These are phyloP conservation scores for Moringa oleifera DNA, from an alignment of 345 rosid species.

Conservation along the genomic window DNA sequence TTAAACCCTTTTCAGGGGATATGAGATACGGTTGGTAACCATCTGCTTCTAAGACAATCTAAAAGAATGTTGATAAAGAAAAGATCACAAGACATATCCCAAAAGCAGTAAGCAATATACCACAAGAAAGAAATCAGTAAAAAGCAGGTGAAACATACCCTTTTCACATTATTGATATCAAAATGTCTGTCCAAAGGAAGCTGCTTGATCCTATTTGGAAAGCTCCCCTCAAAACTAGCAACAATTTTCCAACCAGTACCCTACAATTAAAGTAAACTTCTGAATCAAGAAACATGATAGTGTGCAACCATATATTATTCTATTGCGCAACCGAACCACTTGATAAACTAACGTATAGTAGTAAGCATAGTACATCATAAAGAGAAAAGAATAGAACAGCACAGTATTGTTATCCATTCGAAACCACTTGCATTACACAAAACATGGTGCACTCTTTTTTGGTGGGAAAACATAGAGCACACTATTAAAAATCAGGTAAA, in stretches of 20 bases:
- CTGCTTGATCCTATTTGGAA: conserved; percentile 91
- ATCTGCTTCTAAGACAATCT: conserved; percentile 97
- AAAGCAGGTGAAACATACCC: conserved; percentile 60
- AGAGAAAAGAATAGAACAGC: too few relatives aligned
- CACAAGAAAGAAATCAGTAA: conserved; percentile 1
- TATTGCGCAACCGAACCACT: too few relatives aligned
- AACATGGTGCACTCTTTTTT: too few relatives aligned
- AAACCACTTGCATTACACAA: too few relatives aligned
- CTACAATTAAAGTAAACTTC: conserved; percentile 26
- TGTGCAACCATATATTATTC: too few relatives aligned
- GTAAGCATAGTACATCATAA: too few relatives aligned
- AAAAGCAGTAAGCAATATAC: conserved; percentile 10
- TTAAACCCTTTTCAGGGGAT: conserved; percentile 97
- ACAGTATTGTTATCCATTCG: too few relatives aligned
- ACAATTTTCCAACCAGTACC: conserved; percentile 99
- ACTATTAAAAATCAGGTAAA: too few relatives aligned
- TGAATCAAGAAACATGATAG: too few relatives aligned
- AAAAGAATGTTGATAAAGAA: conserved; percentile 21
- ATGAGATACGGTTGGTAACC: conserved; percentile 99
- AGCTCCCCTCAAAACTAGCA: conserved; percentile 94
- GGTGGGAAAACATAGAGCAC: too few relatives aligned
- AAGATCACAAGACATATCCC: conserved; percentile 11
- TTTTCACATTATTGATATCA: conserved; percentile 86
- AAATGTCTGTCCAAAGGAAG: conserved; percentile 96
- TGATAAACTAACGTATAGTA: too few relatives aligned